phyloP scores from a whole-genome alignment of 495 filamentous ascomycete species.

The Aspergillus indologenus region DNA sequence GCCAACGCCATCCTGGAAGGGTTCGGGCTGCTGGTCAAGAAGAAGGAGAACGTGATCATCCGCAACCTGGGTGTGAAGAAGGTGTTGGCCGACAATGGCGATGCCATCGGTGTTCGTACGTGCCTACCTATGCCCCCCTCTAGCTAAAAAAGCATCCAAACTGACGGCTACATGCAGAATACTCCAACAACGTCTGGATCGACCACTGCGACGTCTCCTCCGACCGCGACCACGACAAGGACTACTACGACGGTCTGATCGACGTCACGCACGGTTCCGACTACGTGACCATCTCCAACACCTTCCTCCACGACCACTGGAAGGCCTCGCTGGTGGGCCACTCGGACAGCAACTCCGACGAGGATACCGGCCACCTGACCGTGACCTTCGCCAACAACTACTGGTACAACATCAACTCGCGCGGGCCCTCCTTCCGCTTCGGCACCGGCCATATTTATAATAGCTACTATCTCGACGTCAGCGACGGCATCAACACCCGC shows the following conservation, averaged over 20 bases:
- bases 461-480: constrained; percentile 45
- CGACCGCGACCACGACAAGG: constrained; percentile 53
- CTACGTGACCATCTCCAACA: constrained; percentile 51
- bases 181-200: constrained; percentile 62
- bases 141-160: no score
- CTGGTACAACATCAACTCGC: constrained; percentile 60
- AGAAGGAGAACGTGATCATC: constrained; percentile 57
- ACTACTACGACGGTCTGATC: constrained; percentile 66
- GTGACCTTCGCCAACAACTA: constrained; percentile 64
- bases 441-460: constrained; percentile 57
- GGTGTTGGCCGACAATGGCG: constrained; percentile 55
- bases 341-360: constrained; percentile 39
- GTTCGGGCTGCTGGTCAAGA: constrained; percentile 45
- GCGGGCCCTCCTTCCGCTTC: constrained; percentile 59
- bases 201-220: constrained; percentile 66
- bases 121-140: no score
- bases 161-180: no score
- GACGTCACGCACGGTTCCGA: constrained; percentile 53
- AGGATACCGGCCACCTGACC: constrained; percentile 53
- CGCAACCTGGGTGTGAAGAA: constrained; percentile 60
- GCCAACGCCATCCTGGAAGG: constrained; percentile 26
- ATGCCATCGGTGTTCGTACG: constrained; percentile 55
- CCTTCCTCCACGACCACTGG: constrained; percentile 59
- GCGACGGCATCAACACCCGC: constrained; percentile 62
- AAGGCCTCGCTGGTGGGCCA: constrained; percentile 64